Percentiles rank a stretch among this genome's conserved stretches.
Evolutionary conservation across 441 rosid species (phyloP).

Genomic region (Euphorbia schlechtendalii): DNA sequence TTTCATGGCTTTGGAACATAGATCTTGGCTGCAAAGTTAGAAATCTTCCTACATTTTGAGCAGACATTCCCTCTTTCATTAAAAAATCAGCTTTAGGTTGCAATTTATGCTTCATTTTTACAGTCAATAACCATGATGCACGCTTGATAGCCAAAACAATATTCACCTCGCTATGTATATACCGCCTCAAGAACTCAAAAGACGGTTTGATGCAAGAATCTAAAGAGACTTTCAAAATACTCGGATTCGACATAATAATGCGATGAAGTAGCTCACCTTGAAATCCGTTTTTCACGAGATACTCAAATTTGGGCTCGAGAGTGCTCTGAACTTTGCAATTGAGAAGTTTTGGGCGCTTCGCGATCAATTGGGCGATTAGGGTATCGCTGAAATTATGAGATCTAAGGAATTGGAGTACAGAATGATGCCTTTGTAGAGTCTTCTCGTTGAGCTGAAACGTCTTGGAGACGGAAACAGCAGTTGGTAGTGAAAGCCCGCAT

Average conservation of each 20-base stretch:
- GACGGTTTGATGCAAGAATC: neutral
- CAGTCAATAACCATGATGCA: neutral
- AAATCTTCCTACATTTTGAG: neutral
- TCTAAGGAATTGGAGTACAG: neutral
- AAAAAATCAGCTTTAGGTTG: neutral
- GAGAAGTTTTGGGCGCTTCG: neutral
- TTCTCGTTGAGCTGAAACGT: conserved; percentile 6
- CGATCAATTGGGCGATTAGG: conserved; percentile 5
- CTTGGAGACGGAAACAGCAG: conserved; percentile 14
- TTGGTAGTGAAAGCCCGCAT: conserved; percentile 14
- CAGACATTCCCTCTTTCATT: neutral
- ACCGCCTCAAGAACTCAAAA: conserved; percentile 1
- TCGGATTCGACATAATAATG: neutral
- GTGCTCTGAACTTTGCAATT: neutral
- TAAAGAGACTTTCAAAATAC: neutral
- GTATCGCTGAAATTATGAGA: conserved; percentile 5
- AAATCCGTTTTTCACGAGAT: conserved; percentile 10
- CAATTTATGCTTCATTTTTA: neutral
- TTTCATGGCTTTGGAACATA: neutral
- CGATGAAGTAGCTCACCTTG: conserved; percentile 18
- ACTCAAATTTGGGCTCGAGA: conserved; percentile 13
- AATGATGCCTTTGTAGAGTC: neutral
- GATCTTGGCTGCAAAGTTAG: neutral
- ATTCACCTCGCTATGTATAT: neutral
- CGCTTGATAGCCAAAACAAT: conserved; percentile 9